phyloP scores from a whole-genome alignment of 2,329 filamentous ascomycete species.

The Aspergillus brunneoviolaceus region DNA sequence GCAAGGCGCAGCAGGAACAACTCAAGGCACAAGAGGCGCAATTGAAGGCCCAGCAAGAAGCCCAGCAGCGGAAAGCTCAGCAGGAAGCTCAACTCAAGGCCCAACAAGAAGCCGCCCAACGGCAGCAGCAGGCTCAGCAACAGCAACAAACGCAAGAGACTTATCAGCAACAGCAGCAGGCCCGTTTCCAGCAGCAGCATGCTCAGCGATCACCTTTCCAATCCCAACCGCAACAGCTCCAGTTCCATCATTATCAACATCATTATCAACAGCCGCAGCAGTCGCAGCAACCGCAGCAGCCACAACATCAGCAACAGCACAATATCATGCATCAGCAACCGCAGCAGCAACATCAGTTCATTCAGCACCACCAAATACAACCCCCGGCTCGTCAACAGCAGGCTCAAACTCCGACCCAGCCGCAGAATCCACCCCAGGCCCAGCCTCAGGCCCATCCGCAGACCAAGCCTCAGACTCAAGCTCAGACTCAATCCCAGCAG shows the following conservation, averaged over 20 bases:
- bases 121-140: constrained; percentile 20
- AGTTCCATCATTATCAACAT: constrained; percentile 9
- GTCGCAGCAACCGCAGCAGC: constrained; percentile 4
- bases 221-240: constrained; percentile 11
- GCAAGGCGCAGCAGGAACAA: constrained; percentile 18
- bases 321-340: constrained; percentile 14
- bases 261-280: constrained; percentile 10
- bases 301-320: constrained; percentile 16
- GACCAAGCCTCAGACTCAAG: neutral
- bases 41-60: constrained; percentile 18
- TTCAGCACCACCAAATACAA: constrained; percentile 20
- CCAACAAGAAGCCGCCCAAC: constrained; percentile 19
- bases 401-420: neutral
- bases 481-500: constrained; percentile 3
- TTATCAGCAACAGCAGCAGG: constrained; percentile 18
- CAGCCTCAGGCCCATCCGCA: neutral
- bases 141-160: constrained; percentile 18
- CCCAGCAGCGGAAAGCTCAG: constrained; percentile 11
- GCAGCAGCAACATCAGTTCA: constrained; percentile 22
- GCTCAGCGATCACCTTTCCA: constrained; percentile 16
- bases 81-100: constrained; percentile 13
- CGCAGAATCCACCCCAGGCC: constrained; percentile 3
- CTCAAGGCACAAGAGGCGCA: constrained; percentile 14
- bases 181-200: constrained; percentile 21
- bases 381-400: neutral